phyloP scores from a whole-genome alignment of 257 asterid genomes.

The Mitragyna speciosa region DNA sequence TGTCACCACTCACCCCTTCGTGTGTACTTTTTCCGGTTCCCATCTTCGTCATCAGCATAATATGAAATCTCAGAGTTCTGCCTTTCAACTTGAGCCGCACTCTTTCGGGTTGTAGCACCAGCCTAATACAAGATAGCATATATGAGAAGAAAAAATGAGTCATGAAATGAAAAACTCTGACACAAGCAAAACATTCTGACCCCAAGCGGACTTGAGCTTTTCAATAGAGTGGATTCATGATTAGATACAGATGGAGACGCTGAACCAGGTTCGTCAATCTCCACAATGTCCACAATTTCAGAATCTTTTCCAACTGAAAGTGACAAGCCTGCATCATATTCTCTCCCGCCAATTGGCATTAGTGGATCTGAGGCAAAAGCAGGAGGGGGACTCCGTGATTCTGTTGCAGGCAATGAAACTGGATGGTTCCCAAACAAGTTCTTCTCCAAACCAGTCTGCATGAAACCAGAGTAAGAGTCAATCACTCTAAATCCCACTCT shows the following conservation, averaged over 20 bases:
- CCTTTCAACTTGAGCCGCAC: constrained; percentile 60
- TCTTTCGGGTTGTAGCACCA: constrained; percentile 81
- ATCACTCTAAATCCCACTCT: background rate
- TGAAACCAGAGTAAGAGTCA: constrained; percentile 6
- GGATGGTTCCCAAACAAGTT: constrained; percentile 89
- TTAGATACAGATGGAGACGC: constrained; percentile 55
- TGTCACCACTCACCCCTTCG: constrained; percentile 59
- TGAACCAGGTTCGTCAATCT: constrained; percentile 57
- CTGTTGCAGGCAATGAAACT: constrained; percentile 57
- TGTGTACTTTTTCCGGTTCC: constrained; percentile 70
- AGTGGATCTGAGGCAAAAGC: constrained; percentile 85
- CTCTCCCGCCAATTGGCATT: constrained; percentile 35
- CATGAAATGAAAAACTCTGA: background rate
- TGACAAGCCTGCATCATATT: constrained; percentile 32
- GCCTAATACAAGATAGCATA: constrained; percentile 43
- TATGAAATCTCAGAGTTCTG: constrained; percentile 77
- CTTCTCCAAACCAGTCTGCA: constrained; percentile 88
- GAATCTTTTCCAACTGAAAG: constrained; percentile 40
- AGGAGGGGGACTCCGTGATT: constrained; percentile 73
- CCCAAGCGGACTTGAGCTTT: constrained; percentile 63
- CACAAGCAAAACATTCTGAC: constrained; percentile 42
- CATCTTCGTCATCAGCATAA: constrained; percentile 92
- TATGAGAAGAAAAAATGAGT: constrained; percentile 10
- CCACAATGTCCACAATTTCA: constrained; percentile 50
- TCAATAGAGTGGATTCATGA: constrained; percentile 53